These are phyloP conservation scores for Naganishia liquefaciens DNA, from an alignment of 1,284 basidiomycete species.

Conservation along the genomic window DNA sequence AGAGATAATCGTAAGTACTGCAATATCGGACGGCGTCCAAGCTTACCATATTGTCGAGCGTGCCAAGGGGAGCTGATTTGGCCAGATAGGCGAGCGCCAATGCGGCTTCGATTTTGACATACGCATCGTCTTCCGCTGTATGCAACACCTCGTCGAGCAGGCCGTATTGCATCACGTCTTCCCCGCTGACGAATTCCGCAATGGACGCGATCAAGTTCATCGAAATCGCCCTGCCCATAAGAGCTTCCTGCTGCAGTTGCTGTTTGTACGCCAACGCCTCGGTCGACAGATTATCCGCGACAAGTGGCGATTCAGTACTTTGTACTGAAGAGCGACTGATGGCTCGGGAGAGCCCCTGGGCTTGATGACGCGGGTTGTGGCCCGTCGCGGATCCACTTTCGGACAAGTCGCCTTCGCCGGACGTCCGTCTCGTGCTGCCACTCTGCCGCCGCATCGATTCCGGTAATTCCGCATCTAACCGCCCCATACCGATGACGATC, in stretches of 20 bases:
- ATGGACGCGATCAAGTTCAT: constrained; percentile 82
- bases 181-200: constrained; percentile 60
- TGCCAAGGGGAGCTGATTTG: constrained; percentile 74
- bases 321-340: constrained; percentile 14
- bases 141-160: constrained; percentile 82
- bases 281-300: constrained; percentile 13
- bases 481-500: constrained; percentile 82
- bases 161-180: constrained; percentile 62
- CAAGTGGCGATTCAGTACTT: constrained; percentile 2
- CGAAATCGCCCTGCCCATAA: constrained; percentile 82
- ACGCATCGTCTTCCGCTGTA: constrained; percentile 73
- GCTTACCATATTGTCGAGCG: constrained; percentile 69
- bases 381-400: constrained; percentile 8
- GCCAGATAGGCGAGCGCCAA: constrained; percentile 85
- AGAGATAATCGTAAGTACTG: constrained; percentile 16
- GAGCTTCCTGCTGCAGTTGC: constrained; percentile 64
- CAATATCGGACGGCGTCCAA: background rate
- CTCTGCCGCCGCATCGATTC: constrained; percentile 35
- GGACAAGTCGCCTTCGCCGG: constrained; percentile 5
- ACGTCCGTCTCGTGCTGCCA: background rate
- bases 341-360: background rate
- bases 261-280: constrained; percentile 34
- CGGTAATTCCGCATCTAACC: constrained; percentile 62
- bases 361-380: background rate
- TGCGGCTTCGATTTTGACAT: constrained; percentile 85